A percentile compares a stretch with the other conserved stretches of the same genome.
These are phyloP conservation scores for Eutrema heterophyllum DNA, from an alignment of 345 rosid species.

Conservation along the genomic window DNA sequence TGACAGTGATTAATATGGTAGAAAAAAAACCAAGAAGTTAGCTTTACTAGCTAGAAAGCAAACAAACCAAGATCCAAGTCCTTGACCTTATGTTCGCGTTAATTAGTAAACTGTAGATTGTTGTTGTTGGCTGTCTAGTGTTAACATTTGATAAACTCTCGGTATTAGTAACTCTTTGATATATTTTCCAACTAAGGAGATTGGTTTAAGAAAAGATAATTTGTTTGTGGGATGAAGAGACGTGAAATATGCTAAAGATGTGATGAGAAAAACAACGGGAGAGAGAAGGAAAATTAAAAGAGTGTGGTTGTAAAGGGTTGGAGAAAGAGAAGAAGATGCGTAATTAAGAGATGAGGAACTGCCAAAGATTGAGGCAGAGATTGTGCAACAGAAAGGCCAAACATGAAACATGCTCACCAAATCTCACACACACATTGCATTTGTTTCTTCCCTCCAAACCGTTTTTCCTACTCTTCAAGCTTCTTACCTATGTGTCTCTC, in stretches of 20 bases:
- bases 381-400: constrained; percentile 37
- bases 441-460: constrained; percentile 26
- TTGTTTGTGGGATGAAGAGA: neutral
- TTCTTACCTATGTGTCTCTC: constrained; percentile 16
- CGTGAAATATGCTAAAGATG: constrained; percentile 1
- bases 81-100: neutral
- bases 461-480: constrained; percentile 19
- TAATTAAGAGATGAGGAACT: constrained; percentile 8
- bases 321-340: constrained; percentile 15
- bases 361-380: constrained; percentile 41
- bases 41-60: neutral
- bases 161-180: neutral
- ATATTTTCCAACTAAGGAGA: neutral
- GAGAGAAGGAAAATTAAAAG: neutral
- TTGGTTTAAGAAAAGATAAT: neutral
- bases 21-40: neutral
- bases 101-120: constrained; percentile 10
- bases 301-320: neutral
- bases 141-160: neutral
- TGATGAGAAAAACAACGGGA: neutral
- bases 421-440: constrained; percentile 30
- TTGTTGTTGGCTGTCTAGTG: constrained; percentile 2
- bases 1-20: neutral
- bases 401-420: constrained; percentile 28
- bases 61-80: constrained; percentile 5